phyloP scores from a whole-genome alignment of 1,284 basidiomycete species.

The Mycena citricolor region DNA sequence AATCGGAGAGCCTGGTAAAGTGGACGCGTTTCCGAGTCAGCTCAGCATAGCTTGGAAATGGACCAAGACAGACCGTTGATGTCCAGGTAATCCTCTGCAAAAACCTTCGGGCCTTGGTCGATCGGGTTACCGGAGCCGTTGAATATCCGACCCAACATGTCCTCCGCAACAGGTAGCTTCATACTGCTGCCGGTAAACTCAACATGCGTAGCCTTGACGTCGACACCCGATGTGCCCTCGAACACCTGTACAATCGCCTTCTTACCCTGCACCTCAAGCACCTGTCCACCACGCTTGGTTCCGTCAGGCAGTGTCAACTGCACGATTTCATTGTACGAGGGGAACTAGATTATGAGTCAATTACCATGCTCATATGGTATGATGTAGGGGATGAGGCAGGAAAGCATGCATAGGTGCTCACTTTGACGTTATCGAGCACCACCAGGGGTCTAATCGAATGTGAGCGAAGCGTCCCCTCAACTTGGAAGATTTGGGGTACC shows the following conservation, averaged over 20 bases:
- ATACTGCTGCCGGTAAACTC: conserved; percentile 98
- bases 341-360: conserved; percentile 60
- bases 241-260: conserved; percentile 99
- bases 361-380: conserved; percentile 14
- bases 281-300: conserved; percentile 92
- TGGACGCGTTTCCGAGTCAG: conserved; percentile 16
- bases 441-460: conserved; percentile 81
- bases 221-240: conserved; percentile 97
- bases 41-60: conserved; percentile 9
- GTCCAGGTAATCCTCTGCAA: conserved; percentile 99
- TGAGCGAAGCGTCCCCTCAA: conserved; percentile 20
- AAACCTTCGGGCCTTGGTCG: conserved; percentile 98
- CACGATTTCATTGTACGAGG: conserved; percentile 99
- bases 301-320: conserved; percentile 96
- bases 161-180: conserved; percentile 99
- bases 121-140: conserved; percentile 98
- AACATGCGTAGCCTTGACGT: conserved; percentile 96
- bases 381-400: conserved; percentile 5
- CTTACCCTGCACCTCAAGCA: conserved; percentile 97
- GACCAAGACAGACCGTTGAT: conserved; percentile 80
- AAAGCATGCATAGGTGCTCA: conserved; percentile 32
- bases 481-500: conserved; percentile 50
- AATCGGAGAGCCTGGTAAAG: conserved; percentile 84
- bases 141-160: conserved; percentile 99
- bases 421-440: conserved; percentile 98